Percentiles rank a stretch among this genome's conserved stretches.
Conservation (phyloP, 2,329 filamentous ascomycete species). For the Thelonectria discophora region DNA sequence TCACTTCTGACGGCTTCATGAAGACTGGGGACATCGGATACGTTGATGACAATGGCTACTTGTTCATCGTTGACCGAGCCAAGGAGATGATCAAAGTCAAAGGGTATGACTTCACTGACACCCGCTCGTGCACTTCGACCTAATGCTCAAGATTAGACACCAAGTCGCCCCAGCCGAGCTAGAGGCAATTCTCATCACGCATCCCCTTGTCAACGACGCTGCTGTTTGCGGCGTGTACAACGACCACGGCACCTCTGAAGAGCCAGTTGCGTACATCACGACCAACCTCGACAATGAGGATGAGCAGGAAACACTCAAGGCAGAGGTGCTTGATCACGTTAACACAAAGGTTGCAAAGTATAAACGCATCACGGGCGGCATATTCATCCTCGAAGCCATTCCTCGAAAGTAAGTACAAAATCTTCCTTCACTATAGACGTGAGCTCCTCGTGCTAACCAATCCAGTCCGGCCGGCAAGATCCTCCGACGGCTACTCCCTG, state of each 20-base stretch:
- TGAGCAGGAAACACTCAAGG: conserved; percentile 7
- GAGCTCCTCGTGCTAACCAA: background rate
- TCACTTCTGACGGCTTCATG: conserved; percentile 11
- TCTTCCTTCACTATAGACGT: too few species aligned
- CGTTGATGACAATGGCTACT: conserved; percentile 9
- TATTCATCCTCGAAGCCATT: conserved; percentile 5
- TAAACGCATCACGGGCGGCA: conserved; percentile 11
- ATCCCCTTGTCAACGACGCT: conserved; percentile 6
- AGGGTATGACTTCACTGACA: background rate
- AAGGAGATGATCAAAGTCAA: conserved; percentile 22
- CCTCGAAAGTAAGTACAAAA: conserved; percentile 11
- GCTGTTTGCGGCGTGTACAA: conserved; percentile 19
- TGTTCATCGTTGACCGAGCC: conserved; percentile 14
- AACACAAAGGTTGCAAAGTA: conserved; percentile 10
- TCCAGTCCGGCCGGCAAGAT: conserved; percentile 15
- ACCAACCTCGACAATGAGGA: background rate
- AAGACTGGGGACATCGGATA: conserved; percentile 17
- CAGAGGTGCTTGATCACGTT: background rate
- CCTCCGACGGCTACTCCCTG: conserved; percentile 10
- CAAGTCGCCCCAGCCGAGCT: conserved; percentile 20
- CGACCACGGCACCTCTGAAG: conserved; percentile 11
- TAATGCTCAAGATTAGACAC: background rate
- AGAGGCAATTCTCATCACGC: conserved; percentile 14
- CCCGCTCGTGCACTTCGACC: background rate
- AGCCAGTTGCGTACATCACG: conserved; percentile 14